Evolutionary conservation across 306 rosid genomes (phyloP), one percentile per base, ranked within the genome.

Genomic region (Aeschynomene evenia): DNA sequence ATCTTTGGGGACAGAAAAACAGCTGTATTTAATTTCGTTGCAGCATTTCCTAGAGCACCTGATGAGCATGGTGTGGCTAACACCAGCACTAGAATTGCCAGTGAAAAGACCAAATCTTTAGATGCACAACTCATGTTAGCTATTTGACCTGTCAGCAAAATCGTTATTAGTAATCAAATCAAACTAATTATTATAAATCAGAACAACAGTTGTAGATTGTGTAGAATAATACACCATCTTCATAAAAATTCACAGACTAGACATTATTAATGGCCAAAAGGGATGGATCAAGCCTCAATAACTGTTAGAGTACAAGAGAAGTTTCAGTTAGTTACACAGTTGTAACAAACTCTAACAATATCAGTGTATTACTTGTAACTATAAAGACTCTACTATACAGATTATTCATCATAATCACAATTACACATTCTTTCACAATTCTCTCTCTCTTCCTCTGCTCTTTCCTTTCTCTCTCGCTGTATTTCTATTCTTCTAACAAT

Each of bases 1-100:
- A 91, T 70, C 71, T 50, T 79, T 4, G 96, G 98, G 56, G 98
- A 89, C 1, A 75, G 28, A 61, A 69, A 84, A 34, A 77, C 78
- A 1, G 79, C 50, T 19, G 91, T 63, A 11, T 82, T 85, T 28
- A 85, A 64, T 67, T 72, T 83, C 39, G 29, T 43, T 54, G 33
- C 71, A 43, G 4, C 42, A 37, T 68, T 66, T 66, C 75, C 37
- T 36, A 60, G 40, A 54, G 80, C 78, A 63, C 68, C 36, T n/a
- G 77, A 84, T n/a, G 77, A 84, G 40, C 31, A 57, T 45, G 83
- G 68, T 31, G 70, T 54, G 48, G 56, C 52, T 18, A 81, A 36
- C 43, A 77, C 68, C 50, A 88, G 10, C 11, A 76, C 20, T 28
- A 78, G 24, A 54, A 80, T 51, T 49, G 75, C 75, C 23, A 72